Evolutionary conservation across 1,284 basidiomycete genomes (phyloP).

Genomic region (Rhodotorula glutinis): DNA sequence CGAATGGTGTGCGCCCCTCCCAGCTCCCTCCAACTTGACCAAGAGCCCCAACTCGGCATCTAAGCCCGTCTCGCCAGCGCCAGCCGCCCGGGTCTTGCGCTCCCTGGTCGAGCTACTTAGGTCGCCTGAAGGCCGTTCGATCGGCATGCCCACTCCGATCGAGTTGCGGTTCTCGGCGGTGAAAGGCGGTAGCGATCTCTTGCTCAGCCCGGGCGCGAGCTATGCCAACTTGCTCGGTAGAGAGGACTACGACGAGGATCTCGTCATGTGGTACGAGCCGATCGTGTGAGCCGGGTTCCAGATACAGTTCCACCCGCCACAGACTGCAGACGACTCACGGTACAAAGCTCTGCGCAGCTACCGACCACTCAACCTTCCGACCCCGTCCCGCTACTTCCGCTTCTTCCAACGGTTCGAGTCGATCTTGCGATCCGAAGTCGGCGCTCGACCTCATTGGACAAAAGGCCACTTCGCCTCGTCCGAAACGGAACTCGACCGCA

Average conservation of each 20-base stretch:
- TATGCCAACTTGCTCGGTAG: neutral
- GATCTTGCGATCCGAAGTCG: neutral
- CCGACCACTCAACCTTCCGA: slow-evolving; percentile 12
- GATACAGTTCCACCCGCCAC: neutral
- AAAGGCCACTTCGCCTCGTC: slow-evolving; percentile 6
- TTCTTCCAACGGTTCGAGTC: neutral
- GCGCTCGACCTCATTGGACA: slow-evolving; percentile 7
- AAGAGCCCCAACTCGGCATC: too few species aligned
- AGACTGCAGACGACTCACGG: too few species aligned
- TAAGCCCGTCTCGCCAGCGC: too few species aligned
- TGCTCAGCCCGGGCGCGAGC: neutral
- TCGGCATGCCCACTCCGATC: slow-evolving; percentile 8
- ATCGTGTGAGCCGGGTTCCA: slow-evolving; percentile 4
- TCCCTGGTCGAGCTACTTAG: neutral
- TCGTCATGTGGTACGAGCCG: slow-evolving; percentile 10
- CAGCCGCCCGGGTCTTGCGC: neutral
- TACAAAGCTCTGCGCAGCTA: neutral
- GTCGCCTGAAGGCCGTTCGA: neutral
- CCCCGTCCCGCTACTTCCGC: slow-evolving; percentile 1
- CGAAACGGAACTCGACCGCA: neutral
- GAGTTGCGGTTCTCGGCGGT: slow-evolving; percentile 7
- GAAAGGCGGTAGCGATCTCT: neutral
- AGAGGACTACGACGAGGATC: neutral
- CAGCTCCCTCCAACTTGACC: neutral
- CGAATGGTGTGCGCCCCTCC: slow-evolving; percentile 10